Evolutionary conservation across 129 eudicot species (phyloP), one percentile per base, ranked within the genome.

Genomic region (Flaveria trinervia): DNA sequence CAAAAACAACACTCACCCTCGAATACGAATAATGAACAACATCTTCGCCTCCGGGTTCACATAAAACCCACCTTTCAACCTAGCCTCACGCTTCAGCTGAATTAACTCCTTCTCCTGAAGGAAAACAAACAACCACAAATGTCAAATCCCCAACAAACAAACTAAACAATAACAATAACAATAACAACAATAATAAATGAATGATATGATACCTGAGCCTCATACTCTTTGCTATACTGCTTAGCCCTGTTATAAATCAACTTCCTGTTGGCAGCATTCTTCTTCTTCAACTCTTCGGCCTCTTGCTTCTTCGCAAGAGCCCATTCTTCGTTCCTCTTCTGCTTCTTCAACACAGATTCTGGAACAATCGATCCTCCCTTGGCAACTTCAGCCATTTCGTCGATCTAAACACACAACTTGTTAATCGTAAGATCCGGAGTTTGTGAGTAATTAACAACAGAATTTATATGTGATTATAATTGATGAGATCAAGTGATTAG

Each of bases 21-120:
- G 85, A n/a, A 88, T 88, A 2, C 90, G 79, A 76, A 83, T 64
- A 70, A 88, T 85, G 14, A 88, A 88, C 76, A 88, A 68, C 93
- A 71, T 28, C 45, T 62, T 62, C 18, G 68, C 68, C 68, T 28
- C 68, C 0, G 45, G 68, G 22, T 62, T 62, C 20, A 62, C 68
- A 28, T 62, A 62, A 28, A 62, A 62, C 28, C 68, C 68, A 13
- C 68, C 68, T 62, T 88, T 86, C 75, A 88, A 77, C 16, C 88
- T 86, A 12, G 93, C 88, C 83, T 86, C 93, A 23, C 93, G 86
- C 83, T 86, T 88, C 80, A 88, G 68, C 39, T 72, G 82, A 61
- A 88, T 80, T 67, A 84, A 64, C 85, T 86, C 92, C 79, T 74
- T 86, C 60, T 78, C 84, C 91, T 89, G 39, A 11, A 81, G 4